Percentiles rank a stretch among this genome's conserved stretches.
Evolutionary conservation across 768 basidiomycete genomes (phyloP).

Genomic region (Tremella mesenterica): DNA sequence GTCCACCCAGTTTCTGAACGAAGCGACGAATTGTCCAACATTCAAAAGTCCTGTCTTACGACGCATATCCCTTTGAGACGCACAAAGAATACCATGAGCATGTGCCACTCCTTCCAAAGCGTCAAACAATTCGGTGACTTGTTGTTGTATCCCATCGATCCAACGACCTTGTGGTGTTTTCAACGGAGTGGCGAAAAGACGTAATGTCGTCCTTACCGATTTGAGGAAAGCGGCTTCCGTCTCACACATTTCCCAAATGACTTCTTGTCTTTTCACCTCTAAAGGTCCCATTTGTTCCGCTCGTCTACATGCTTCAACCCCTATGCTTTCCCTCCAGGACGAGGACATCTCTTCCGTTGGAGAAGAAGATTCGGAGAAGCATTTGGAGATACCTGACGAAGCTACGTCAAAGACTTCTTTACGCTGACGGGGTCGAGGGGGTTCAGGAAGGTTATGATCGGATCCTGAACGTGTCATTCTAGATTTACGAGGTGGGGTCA

Average conservation of each 20-base stretch:
- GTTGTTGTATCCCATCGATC: conserved; percentile 67
- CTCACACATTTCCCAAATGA: conserved; percentile 60
- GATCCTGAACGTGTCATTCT: conserved; percentile 13
- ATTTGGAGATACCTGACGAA: conserved; percentile 26
- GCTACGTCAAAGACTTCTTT: conserved; percentile 32
- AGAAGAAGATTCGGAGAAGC: conserved; percentile 11
- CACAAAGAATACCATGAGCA: conserved; percentile 60
- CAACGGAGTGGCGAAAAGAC: conserved; percentile 69
- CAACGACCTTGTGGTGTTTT: conserved; percentile 63
- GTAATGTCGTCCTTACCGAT: conserved; percentile 58
- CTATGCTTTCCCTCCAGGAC: conserved; percentile 25
- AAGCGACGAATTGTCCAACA: conserved; percentile 54
- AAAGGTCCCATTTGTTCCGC: conserved; percentile 48
- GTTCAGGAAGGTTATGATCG: conserved; percentile 18
- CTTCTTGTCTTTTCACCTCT: conserved; percentile 59
- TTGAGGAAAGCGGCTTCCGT: conserved; percentile 63
- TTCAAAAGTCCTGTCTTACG: conserved; percentile 43
- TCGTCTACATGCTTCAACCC: conserved; percentile 6
- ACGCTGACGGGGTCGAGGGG: conserved; percentile 16
- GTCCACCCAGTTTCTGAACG: conserved; percentile 56
- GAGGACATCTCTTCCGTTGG: conserved; percentile 12
- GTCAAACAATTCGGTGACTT: conserved; percentile 66
- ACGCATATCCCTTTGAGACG: conserved; percentile 49
- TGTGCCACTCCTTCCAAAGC: conserved; percentile 81
- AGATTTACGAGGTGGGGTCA: conserved; percentile 19